Evolutionary conservation across 2,329 filamentous ascomycete genomes (phyloP), one percentile per base, ranked within the genome.

Genomic region (Podosphaera leucotricha): DNA sequence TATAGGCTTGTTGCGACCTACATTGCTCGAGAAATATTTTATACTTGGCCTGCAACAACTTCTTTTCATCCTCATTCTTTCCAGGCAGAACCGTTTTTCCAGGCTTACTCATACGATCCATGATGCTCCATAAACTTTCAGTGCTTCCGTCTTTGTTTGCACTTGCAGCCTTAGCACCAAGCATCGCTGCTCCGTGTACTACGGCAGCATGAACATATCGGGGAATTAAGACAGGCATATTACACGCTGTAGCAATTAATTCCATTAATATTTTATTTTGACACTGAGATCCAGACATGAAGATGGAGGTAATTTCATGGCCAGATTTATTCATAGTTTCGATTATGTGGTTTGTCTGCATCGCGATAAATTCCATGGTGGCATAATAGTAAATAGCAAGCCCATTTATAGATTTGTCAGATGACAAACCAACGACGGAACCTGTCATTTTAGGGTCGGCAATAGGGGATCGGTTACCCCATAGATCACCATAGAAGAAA

Each of bases 261-360:
- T 76, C 71, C 78, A 98, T 93, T 45, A 98, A 68, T 47, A 95
- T 75, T 28, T 79, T 75, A 61, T 98, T 98, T 63, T 94, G 86
- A 66, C 90, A 98, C 61, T 95, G 90, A 10, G 83, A 92, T 48
- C 90, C 90, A 3, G 84, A 93, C 90, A 98, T 95, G 72, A 95
- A 98, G 62, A 98, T 93, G 50, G 80, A 87, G 42, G 71, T 76
- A 60, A 98, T 86, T 52, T 72, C 67, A 64, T 98, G 90, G 8
- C 90, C 90, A 1, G 84, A 68, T 40, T 71, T 66, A 67, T 95
- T 98, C 86, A 98, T 94, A 30, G 80, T 72, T 55, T 92, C 80
- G 50, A 98, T 72, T 55, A 98, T 98, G 61, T 98, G 90, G 46
- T 82, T 77, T 0, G 90, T 98, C 62, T 98, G 90, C 60, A 95